Percentiles rank a stretch among this genome's conserved stretches.
phyloP scores from a whole-genome alignment of 192 early-diverging fungal species.

The Neocallimastix lanati region DNA sequence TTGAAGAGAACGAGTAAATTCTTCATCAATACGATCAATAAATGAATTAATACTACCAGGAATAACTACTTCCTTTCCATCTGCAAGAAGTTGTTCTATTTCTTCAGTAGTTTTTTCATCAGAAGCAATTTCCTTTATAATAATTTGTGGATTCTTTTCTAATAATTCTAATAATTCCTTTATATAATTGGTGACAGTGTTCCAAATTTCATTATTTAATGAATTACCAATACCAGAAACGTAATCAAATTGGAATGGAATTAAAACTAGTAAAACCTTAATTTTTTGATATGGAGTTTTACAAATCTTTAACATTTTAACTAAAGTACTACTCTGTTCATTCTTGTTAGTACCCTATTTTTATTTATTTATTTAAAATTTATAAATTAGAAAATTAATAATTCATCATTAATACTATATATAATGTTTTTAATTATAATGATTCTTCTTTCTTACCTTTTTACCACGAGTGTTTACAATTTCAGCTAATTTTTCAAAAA shows the following conservation, averaged over 20 bases:
- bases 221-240: constrained; percentile 38
- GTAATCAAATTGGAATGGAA: constrained; percentile 78
- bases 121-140: constrained; percentile 47
- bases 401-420: no score
- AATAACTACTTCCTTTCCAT: constrained; percentile 34
- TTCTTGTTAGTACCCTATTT: constrained; percentile 69
- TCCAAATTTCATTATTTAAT: constrained; percentile 70
- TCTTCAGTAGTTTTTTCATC: constrained; percentile 37
- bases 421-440: no score
- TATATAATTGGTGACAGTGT: constrained; percentile 13
- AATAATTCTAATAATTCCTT: constrained; percentile 60
- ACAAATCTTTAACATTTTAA: constrained; percentile 36
- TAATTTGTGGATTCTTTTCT: constrained; percentile 51
- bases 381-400: no score
- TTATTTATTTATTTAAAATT: no score
- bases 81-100: constrained; percentile 28
- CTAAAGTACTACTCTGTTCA: constrained; percentile 32
- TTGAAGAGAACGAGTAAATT: constrained; percentile 89
- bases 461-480: constrained; percentile 73
- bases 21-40: constrained; percentile 88
- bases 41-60: constrained; percentile 73
- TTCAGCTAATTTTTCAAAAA: constrained; percentile 68
- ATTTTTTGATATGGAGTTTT: constrained; percentile 58
- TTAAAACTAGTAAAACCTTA: constrained; percentile 65
- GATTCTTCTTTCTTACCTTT: constrained; percentile 28